Evolutionary conservation across 1,284 basidiomycete species (phyloP).

Genomic region (Kwoniella shivajii): DNA sequence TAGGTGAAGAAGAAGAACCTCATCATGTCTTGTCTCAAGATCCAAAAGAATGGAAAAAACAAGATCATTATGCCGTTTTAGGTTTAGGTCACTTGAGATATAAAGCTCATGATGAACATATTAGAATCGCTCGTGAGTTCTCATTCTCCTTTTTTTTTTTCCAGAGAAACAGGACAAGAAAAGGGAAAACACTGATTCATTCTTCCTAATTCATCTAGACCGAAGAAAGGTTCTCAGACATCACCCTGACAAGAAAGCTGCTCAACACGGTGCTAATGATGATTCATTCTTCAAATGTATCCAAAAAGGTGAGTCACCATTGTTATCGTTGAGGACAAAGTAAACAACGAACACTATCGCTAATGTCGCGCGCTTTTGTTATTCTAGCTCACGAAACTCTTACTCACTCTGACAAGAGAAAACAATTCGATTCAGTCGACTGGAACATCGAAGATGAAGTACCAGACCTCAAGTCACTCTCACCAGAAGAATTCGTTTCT

Average conservation of each 20-base stretch:
- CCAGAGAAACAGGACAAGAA: neutral
- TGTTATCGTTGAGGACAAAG: neutral
- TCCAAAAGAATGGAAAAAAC: conserved; percentile 99
- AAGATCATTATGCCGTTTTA: conserved; percentile 96
- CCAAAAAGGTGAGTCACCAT: conserved; percentile 66
- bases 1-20: conserved; percentile 88
- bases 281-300: conserved; percentile 99
- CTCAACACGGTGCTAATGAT: conserved; percentile 75
- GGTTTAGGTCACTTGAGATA: conserved; percentile 89
- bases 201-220: conserved; percentile 58
- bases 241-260: conserved; percentile 98
- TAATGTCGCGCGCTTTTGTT: neutral
- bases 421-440: conserved; percentile 97
- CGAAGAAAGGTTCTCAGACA: conserved; percentile 99
- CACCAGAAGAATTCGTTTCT: conserved; percentile 59
- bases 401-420: conserved; percentile 79
- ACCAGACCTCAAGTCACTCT: conserved; percentile 63
- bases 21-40: conserved; percentile 73
- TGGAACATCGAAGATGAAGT: conserved; percentile 78
- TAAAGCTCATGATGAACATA: conserved; percentile 86
- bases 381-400: conserved; percentile 88
- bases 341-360: neutral
- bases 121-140: conserved; percentile 89
- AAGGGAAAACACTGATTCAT: neutral
- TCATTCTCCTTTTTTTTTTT: neutral